Base-by-base conservation (phyloP, 139 green algal species). In the Ettlia oleoabundans region DNA sequence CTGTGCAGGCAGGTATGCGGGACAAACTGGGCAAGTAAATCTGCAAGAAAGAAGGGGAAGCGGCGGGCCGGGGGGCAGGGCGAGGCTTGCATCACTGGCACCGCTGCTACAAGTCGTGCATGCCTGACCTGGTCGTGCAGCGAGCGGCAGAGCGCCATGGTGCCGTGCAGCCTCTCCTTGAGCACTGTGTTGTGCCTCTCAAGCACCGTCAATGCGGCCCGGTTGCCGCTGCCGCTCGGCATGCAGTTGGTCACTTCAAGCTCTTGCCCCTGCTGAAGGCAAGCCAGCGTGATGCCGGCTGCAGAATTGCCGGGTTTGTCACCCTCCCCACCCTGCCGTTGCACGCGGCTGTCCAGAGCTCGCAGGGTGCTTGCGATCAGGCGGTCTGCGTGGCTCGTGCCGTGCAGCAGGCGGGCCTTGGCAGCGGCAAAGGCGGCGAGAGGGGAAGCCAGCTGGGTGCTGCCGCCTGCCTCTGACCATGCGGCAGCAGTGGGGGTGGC, bases 381-480 rank as follows among this genome's bases (percentile, higher is more conserved):
- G 42, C 42, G 6, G 42, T 41, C 42, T 35, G 70, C 70, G 8
- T 40, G 28, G 70, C 70, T 22, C 42, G 42, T 77, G 42, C 43
- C n/a, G n/a, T 33, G 70, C 18, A 42, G 15, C n/a, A 77, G 43
- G 42, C 70, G 70, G 5, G 42, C 42, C 2, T 62, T 30, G 28
- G 70, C 70, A 8, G 43, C 70, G 7, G 70, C 70, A 64, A 77
- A 77, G 3, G 70, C 70, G 1, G 70, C 70, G 13, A 77, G 70
- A 15, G 70, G 70, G 0, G 70, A 77, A 4, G 22, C 13, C 9
- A 77, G 43, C 10, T 15, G 26, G 43, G 24, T 63, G 42, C 19
- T 30, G 18, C 33, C 65, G 35, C 33, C 35, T 22, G 15, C 32
- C 35, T 15, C 47, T 32, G 33, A 42, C n/a, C n/a, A n/a, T n/a